Evolutionary conservation across 78 protist species (phyloP).

Genomic region (slime mould (Dictyostelium discoideum)): dicty_2.7 NC_007088.5:8041001-8041500

Average conservation of each 20-base stretch:
- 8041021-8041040: slow-evolving; percentile 74
- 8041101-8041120: slow-evolving; percentile 37
- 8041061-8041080: slow-evolving; percentile 20
- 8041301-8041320: slow-evolving; percentile 77
- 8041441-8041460: slow-evolving; percentile 69
- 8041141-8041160: slow-evolving; percentile 82
- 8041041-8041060: slow-evolving; percentile 23
- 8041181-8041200: not conserved
- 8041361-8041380: slow-evolving; percentile 80
- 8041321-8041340: slow-evolving; percentile 82
- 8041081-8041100: slow-evolving; percentile 68
- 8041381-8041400: slow-evolving; percentile 48
- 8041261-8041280: slow-evolving; percentile 33
- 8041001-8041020: slow-evolving; percentile 71
- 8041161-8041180: slow-evolving; percentile 72
- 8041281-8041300: slow-evolving; percentile 32
- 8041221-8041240: slow-evolving; percentile 7
- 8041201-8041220: slow-evolving; percentile 73
- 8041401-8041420: not conserved
- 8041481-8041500: slow-evolving; percentile 80
- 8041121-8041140: slow-evolving; percentile 57
- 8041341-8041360: slow-evolving; percentile 47
- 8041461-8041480: slow-evolving; percentile 83
- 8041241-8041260: not conserved
- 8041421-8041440: slow-evolving; percentile 58